Base-by-base conservation (phyloP, 805 yeast species). In the Hanseniaspora vineae region DNA sequence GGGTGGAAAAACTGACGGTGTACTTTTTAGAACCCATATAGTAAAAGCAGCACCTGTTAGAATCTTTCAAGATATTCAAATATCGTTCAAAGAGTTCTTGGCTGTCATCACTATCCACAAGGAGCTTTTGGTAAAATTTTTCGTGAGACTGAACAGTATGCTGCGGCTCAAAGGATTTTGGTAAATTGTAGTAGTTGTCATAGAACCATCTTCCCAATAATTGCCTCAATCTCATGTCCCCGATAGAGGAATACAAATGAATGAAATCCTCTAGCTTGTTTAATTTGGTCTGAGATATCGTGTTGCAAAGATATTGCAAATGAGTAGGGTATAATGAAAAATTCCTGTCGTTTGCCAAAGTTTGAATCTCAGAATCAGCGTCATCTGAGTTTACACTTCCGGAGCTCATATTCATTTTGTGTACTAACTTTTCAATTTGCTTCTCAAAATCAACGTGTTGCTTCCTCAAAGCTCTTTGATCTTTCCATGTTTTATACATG, bases 181-280 rank as follows among this genome's bases (percentile, higher is more conserved):
- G 45, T 9, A 46, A 48, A 12, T 60, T 40, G 11, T 49, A 47
- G 5, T 53, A 47, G 48, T 62, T 51, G 49, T 62, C 65, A 42
- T 52, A 58, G 31, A 56, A 49, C 66, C 66, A 62, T 20, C 56
- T 45, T 31, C 60, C 51, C 23, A 60, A 37, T 13, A 62, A 47
- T 19, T 52, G 51, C 42, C 52, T 54, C 19, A 57, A 43, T 19
- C 52, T 53, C 2, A 33, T 29, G 4, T 50, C 46, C 10, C 44
- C 17, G 3, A 52, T 49, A 9, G 51, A 45, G 14, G 55, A 42
- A 50, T 62, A 62, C 42, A 58, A 48, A 2, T 46, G 19, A 33
- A 50, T 50, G 42, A 62, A 61, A 47, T 61, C 64, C 3, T 50
- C 43, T 6, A 60, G 17, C 6, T 52, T 54, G 12, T 49, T 49